phyloP scores from a whole-genome alignment of 768 basidiomycete species.

The Tylopilus rubrobrunneus region DNA sequence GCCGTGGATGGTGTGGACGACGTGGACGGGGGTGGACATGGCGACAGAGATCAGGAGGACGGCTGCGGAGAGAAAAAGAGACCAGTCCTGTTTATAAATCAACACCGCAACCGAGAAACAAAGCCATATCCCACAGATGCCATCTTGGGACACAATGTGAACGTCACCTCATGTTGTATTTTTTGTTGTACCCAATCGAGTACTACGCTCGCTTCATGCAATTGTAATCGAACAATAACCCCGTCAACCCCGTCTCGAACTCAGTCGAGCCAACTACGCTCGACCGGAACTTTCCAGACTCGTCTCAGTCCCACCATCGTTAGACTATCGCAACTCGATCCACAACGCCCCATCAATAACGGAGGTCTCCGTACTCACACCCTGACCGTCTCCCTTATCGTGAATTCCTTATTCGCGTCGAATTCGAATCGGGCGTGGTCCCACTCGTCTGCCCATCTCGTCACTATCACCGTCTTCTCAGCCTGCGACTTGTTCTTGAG shows the following conservation, averaged over 20 bases:
- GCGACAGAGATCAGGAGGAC: conserved; percentile 13
- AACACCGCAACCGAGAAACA: conserved; percentile 15
- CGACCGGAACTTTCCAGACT: not conserved
- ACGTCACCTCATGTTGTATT: conserved; percentile 7
- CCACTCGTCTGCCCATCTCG: not conserved
- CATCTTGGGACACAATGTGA: conserved; percentile 21
- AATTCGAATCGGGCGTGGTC: not conserved
- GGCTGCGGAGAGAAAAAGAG: not conserved
- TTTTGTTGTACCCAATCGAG: conserved; percentile 9
- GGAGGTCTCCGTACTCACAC: conserved; percentile 8
- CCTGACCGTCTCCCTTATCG: conserved; percentile 3
- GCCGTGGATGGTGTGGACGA: conserved; percentile 31
- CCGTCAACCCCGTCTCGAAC: not conserved
- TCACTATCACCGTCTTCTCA: conserved; percentile 4
- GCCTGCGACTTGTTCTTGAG: conserved; percentile 5
- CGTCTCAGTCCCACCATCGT: too few species aligned
- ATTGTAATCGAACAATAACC: conserved; percentile 21
- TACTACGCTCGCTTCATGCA: not conserved
- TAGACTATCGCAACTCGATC: conserved; percentile 11
- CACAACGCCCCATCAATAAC: conserved; percentile 11
- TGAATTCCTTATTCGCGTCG: not conserved
- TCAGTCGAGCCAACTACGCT: conserved; percentile 4
- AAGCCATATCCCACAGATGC: conserved; percentile 11
- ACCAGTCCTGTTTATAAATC: conserved; percentile 19
- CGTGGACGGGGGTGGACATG: conserved; percentile 28